phyloP scores from a whole-genome alignment of 768 basidiomycete genomes.

The Brasilioporus rufonigricans region DNA sequence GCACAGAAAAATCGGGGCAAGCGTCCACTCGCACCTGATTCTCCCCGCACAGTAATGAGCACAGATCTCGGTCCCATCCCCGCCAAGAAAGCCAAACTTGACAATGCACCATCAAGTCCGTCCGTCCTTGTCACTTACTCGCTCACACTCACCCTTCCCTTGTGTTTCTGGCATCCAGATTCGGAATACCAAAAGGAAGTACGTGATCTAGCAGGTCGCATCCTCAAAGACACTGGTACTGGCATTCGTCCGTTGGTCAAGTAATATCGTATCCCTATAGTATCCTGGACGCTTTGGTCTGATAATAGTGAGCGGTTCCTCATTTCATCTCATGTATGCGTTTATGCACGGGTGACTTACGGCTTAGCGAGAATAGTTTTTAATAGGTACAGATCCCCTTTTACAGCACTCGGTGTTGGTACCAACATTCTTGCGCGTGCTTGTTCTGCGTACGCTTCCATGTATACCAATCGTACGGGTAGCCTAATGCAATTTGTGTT shows the following conservation, averaged over 20 bases:
- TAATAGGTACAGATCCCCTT: background rate
- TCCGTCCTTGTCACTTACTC: background rate
- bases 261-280: slow-evolving; percentile 18
- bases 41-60: slow-evolving; percentile 31
- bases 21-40: slow-evolving; percentile 44
- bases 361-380: background rate
- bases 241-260: slow-evolving; percentile 43
- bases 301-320: slow-evolving; percentile 15
- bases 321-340: background rate
- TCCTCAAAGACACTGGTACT: slow-evolving; percentile 43
- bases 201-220: slow-evolving; percentile 31
- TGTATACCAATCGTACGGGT: slow-evolving; percentile 8
- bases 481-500: slow-evolving; percentile 1
- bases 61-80: slow-evolving; percentile 33
- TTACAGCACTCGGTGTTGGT: background rate
- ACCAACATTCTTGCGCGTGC: background rate
- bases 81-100: slow-evolving; percentile 40
- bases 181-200: slow-evolving; percentile 42
- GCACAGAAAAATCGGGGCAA: slow-evolving; percentile 58
- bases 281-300: no score
- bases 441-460: background rate
- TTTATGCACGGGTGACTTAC: slow-evolving; percentile 11
- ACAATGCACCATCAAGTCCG: slow-evolving; percentile 34
- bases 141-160: background rate
- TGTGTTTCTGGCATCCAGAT: background rate